phyloP scores from a whole-genome alignment of 768 basidiomycete genomes.

The Boletus rubescentipes region DNA sequence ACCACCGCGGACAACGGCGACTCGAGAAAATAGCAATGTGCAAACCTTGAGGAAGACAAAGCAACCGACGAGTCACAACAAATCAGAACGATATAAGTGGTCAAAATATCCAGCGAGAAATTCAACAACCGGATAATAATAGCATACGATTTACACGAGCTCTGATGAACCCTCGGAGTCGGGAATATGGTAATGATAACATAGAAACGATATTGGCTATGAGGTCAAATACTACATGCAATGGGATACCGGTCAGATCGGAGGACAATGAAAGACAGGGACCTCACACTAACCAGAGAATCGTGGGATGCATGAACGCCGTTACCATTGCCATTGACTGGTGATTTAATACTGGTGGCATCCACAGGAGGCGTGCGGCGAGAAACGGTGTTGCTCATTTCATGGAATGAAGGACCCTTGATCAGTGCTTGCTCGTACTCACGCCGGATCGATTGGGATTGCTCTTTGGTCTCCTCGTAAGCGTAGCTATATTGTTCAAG shows the following conservation, averaged over 20 bases:
- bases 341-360: constrained; percentile 3
- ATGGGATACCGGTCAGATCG: constrained; percentile 12
- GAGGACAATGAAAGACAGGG: not conserved
- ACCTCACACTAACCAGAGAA: constrained; percentile 14
- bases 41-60: not conserved
- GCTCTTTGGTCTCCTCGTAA: constrained; percentile 82
- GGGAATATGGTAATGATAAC: constrained; percentile 30
- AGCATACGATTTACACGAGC: constrained; percentile 25
- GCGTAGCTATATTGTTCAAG: constrained; percentile 87
- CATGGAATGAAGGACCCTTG: constrained; percentile 39
- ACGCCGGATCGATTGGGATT: constrained; percentile 62
- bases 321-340: constrained; percentile 20
- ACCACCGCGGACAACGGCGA: not conserved
- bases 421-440: constrained; percentile 43
- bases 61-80: constrained; percentile 2
- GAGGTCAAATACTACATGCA: constrained; percentile 25
- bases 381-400: constrained; percentile 39
- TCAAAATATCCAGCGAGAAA: constrained; percentile 13
- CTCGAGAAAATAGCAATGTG: constrained; percentile 23
- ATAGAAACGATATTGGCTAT: constrained; percentile 13
- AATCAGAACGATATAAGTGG: constrained; percentile 2
- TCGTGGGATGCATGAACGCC: constrained; percentile 19
- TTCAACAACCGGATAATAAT: constrained; percentile 22
- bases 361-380: constrained; percentile 26
- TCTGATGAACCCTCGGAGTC: constrained; percentile 7